Evolutionary conservation across 768 basidiomycete genomes (phyloP).

Genomic region (Hericium coralloides): DNA sequence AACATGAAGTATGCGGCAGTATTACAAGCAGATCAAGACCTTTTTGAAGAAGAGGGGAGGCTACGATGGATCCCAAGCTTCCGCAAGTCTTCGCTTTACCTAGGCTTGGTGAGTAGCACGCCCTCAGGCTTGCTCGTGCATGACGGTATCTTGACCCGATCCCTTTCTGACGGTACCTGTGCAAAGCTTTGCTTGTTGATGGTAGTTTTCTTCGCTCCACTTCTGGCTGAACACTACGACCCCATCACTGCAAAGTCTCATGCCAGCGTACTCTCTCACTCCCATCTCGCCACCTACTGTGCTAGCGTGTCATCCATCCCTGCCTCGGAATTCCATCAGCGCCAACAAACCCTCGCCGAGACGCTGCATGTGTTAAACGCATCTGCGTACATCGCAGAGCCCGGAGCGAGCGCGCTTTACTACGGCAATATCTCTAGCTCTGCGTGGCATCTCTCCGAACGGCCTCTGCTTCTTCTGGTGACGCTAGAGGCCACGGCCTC

Average conservation of each 20-base stretch:
- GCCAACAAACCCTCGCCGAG: constrained; percentile 48
- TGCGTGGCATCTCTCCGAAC: constrained; percentile 68
- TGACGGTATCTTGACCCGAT: neutral
- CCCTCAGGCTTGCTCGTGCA: neutral
- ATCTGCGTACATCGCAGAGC: constrained; percentile 71
- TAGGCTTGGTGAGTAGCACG: no score
- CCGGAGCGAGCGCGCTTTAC: constrained; percentile 61
- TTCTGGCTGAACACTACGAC: neutral
- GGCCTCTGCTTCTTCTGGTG: constrained; percentile 66
- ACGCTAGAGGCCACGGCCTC: constrained; percentile 27
- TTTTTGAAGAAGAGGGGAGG: no score
- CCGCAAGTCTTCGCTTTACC: no score
- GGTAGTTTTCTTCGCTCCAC: neutral
- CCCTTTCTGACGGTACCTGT: neutral
- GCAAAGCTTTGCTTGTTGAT: no score
- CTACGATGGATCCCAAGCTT: no score
- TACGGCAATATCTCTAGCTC: constrained; percentile 60
- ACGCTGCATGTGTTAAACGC: constrained; percentile 41
- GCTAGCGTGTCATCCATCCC: constrained; percentile 38
- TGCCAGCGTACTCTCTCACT: neutral
- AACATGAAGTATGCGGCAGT: no score
- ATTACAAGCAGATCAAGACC: no score
- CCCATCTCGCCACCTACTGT: constrained; percentile 29
- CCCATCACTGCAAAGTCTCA: neutral
- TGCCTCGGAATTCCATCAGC: constrained; percentile 34